phyloP scores from a whole-genome alignment of 1,139 yeast genomes.

The Ogataea hybrid region DNA sequence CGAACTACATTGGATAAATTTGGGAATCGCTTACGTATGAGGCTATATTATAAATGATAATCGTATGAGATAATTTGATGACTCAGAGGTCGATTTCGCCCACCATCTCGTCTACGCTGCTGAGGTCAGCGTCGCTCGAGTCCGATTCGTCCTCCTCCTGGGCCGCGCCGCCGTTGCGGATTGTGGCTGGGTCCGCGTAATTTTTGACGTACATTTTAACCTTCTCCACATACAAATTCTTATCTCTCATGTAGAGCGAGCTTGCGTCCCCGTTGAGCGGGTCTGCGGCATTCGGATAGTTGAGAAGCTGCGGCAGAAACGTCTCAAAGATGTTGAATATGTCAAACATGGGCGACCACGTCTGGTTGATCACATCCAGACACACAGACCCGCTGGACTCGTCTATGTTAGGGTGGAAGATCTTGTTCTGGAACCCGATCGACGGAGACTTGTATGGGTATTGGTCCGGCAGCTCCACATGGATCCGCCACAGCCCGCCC shows the following conservation, averaged over 20 bases:
- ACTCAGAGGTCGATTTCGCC: constrained; percentile 31
- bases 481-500: constrained; percentile 87
- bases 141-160: constrained; percentile 42
- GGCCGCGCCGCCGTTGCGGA: constrained; percentile 39
- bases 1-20: constrained; percentile 4
- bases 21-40: not conserved
- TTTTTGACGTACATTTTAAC: constrained; percentile 72
- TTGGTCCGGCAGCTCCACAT: constrained; percentile 93
- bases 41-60: not conserved
- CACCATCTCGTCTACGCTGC: constrained; percentile 28
- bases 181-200: constrained; percentile 54
- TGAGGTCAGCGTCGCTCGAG: constrained; percentile 42
- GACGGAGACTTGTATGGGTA: constrained; percentile 97
- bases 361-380: constrained; percentile 93
- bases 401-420: constrained; percentile 92
- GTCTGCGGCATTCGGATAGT: constrained; percentile 93
- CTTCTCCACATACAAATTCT: constrained; percentile 60
- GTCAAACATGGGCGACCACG: constrained; percentile 99
- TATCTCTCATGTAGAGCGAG: constrained; percentile 71
- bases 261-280: constrained; percentile 95
- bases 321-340: constrained; percentile 87
- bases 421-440: constrained; percentile 88
- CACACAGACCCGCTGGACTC: constrained; percentile 92
- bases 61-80: not conserved
- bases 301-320: constrained; percentile 85